Conservation (phyloP, 2,329 filamentous ascomycete genomes). For the Phaeosphaeria sp. region DNA sequence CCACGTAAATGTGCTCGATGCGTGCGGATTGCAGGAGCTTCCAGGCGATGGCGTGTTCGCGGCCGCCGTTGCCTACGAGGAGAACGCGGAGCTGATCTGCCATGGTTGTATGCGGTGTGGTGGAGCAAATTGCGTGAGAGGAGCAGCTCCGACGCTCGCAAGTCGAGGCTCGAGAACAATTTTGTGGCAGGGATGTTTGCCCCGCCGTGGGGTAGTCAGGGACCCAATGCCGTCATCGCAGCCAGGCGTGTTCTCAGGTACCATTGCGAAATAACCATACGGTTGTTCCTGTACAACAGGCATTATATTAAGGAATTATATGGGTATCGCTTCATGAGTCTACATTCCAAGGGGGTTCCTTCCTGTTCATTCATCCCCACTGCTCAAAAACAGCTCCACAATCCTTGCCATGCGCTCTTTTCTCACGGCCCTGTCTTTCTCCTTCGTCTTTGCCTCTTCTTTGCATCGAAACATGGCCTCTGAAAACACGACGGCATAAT, state of each 20-base stretch:
- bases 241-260: background rate
- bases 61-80: constrained; percentile 89
- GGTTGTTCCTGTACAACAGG: background rate
- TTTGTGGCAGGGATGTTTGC: constrained; percentile 21
- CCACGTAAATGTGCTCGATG: constrained; percentile 75
- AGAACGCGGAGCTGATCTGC: constrained; percentile 60
- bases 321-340: constrained; percentile 2
- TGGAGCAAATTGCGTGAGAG: background rate
- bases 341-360: background rate
- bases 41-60: constrained; percentile 95
- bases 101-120: constrained; percentile 21
- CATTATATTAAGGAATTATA: constrained; percentile 1
- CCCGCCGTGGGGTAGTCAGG: constrained; percentile 29
- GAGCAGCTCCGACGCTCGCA: background rate
- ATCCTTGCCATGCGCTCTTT: constrained; percentile 71
- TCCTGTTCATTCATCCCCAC: constrained; percentile 2
- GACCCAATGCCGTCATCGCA: constrained; percentile 13
- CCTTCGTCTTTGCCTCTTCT: constrained; percentile 47
- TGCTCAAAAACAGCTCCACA: constrained; percentile 71
- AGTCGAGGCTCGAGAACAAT: constrained; percentile 11
- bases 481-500: constrained; percentile 71
- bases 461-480: constrained; percentile 65
- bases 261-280: background rate
- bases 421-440: constrained; percentile 65
- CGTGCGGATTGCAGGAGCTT: constrained; percentile 83